A percentile compares a stretch with the other conserved stretches of the same genome.
phyloP scores from a whole-genome alignment of 352 stramenopile species.

The Phytophthora palmivora region DNA sequence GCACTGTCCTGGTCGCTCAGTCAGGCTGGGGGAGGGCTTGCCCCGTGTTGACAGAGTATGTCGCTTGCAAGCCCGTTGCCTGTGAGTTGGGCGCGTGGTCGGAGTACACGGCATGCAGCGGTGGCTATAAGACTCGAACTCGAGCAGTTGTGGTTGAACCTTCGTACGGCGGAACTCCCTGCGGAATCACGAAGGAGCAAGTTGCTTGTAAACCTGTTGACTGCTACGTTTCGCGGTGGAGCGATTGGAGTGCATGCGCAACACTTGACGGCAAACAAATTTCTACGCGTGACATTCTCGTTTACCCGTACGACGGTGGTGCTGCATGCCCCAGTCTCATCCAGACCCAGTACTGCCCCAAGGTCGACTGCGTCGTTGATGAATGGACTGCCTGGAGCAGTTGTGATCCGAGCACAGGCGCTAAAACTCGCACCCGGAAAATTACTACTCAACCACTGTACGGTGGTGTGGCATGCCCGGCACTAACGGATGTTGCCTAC shows the following conservation, averaged over 20 bases:
- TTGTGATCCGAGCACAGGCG: slow-evolving; percentile 46
- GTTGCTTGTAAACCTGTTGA: slow-evolving; percentile 63
- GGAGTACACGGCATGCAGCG: slow-evolving; percentile 40
- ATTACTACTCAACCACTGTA: slow-evolving; percentile 41
- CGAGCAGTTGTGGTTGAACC: slow-evolving; percentile 28
- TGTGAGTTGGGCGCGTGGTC: slow-evolving; percentile 52
- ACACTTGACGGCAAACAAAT: slow-evolving; percentile 43
- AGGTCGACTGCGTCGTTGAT: slow-evolving; percentile 52
- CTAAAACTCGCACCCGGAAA: slow-evolving; percentile 40
- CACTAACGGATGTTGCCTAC: slow-evolving; percentile 34
- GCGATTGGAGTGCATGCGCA: slow-evolving; percentile 41
- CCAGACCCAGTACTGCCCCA: slow-evolving; percentile 50
- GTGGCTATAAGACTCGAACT: slow-evolving; percentile 42
- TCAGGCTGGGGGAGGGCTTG: slow-evolving; percentile 42
- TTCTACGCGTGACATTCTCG: slow-evolving; percentile 45
- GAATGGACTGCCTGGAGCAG: slow-evolving; percentile 42
- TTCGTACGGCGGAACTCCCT: slow-evolving; percentile 46
- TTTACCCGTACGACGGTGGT: slow-evolving; percentile 44
- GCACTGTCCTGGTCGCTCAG: slow-evolving; percentile 25
- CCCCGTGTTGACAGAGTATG: slow-evolving; percentile 44
- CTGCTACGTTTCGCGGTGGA: slow-evolving; percentile 60
- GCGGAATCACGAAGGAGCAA: slow-evolving; percentile 41
- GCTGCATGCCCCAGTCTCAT: slow-evolving; percentile 41
- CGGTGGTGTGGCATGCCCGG: slow-evolving; percentile 37
- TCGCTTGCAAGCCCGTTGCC: slow-evolving; percentile 49